phyloP scores from a whole-genome alignment of 768 basidiomycete genomes.

The Auricularia sp. region DNA sequence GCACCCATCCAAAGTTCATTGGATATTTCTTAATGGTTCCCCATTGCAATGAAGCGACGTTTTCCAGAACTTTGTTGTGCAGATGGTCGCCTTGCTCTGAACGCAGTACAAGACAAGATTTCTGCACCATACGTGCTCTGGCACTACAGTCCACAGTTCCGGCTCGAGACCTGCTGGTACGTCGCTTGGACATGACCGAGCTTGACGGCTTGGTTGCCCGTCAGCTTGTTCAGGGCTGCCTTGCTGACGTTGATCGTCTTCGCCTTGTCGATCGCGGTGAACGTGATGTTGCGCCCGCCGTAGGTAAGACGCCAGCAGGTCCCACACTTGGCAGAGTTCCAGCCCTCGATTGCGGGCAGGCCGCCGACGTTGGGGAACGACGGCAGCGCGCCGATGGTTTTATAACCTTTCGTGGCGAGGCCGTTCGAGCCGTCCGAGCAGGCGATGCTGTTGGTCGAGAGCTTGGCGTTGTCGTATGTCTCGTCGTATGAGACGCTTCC shows the following conservation, averaged over 20 bases:
- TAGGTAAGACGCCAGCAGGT: constrained; percentile 24
- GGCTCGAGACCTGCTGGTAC: too few species aligned
- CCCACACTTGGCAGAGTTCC: constrained; percentile 19
- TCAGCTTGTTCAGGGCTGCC: too few species aligned
- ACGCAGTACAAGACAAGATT: too few species aligned
- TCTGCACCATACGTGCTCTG: too few species aligned
- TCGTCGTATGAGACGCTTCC: constrained; percentile 29
- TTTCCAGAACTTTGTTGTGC: too few species aligned
- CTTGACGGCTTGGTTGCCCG: too few species aligned
- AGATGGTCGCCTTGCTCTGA: too few species aligned
- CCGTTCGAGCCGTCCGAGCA: constrained; percentile 33
- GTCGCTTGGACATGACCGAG: too few species aligned
- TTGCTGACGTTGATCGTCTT: constrained; percentile 10
- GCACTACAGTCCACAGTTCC: too few species aligned
- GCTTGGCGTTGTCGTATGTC: constrained; percentile 23
- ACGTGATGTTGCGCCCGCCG: constrained; percentile 7
- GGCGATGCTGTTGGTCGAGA: constrained; percentile 22
- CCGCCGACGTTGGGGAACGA: constrained; percentile 32
- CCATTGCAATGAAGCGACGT: neutral
- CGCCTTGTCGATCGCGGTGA: neutral
- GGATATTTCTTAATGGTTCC: neutral
- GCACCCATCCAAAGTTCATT: neutral
- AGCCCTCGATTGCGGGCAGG: constrained; percentile 20
- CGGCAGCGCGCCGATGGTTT: constrained; percentile 29
- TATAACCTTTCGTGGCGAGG: constrained; percentile 23